These are phyloP conservation scores for Candida jianshihensis DNA, from an alignment of 805 yeast genomes.

Conservation along the genomic window DNA sequence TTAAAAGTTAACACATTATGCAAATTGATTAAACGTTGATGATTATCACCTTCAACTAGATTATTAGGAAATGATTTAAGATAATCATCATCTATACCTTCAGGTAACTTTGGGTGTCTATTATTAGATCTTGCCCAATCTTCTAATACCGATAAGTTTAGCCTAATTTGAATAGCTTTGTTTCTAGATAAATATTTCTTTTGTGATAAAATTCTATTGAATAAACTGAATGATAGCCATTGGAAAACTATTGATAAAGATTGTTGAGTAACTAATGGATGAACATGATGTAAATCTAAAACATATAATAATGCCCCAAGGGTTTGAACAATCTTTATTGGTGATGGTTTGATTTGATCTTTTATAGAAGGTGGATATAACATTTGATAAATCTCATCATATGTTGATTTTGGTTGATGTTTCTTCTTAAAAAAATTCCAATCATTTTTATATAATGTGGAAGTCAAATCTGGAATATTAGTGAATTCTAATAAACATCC, in stretches of 20 bases:
- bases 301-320: conserved; percentile 86
- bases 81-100: conserved; percentile 28
- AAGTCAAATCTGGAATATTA: conserved; percentile 75
- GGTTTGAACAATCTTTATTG: conserved; percentile 76
- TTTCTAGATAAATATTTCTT: conserved; percentile 71
- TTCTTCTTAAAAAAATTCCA: conserved; percentile 51
- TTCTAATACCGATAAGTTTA: conserved; percentile 80
- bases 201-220: conserved; percentile 63
- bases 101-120: conserved; percentile 24
- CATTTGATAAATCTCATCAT: conserved; percentile 69
- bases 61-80: conserved; percentile 33
- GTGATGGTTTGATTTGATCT: conserved; percentile 83
- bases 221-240: conserved; percentile 66
- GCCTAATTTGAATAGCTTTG: conserved; percentile 81
- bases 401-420: conserved; percentile 37
- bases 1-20: conserved; percentile 9
- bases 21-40: conserved; percentile 1
- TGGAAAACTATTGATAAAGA: conserved; percentile 70
- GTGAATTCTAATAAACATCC: conserved; percentile 68
- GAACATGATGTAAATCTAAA: conserved; percentile 72
- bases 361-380: conserved; percentile 79
- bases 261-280: conserved; percentile 71
- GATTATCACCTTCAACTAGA: conserved; percentile 22
- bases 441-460: conserved; percentile 68
- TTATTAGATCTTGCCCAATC: conserved; percentile 72